Base-by-base conservation (phyloP, 495 filamentous ascomycete genomes). In the Terfezia boudieri region DNA sequence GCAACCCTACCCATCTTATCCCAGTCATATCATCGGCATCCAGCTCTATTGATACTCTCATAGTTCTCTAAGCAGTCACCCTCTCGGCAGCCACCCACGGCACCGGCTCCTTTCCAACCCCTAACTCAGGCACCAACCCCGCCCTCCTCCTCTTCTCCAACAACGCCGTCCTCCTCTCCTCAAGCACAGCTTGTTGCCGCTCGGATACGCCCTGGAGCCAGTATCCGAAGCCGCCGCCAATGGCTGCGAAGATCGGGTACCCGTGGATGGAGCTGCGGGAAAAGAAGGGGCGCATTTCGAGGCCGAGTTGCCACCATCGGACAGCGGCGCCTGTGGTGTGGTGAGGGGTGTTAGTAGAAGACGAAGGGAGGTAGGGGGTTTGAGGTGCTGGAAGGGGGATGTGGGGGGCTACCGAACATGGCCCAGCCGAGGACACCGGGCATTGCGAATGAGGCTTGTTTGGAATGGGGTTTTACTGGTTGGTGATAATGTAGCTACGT, bases 231-330 rank as follows among this genome's bases (percentile, higher is more conserved):
- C 80, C 83, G 51, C 80, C 89, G 58, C 88, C 87, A 54, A 84
- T 75, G 56, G 73, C 76, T 26, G 76, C 86, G 67, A 87, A 98
- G 64, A 94, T 67, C 52, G 92, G 88, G 70, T 92, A 98, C n/a
- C 76, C 86, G 82, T 81, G 89, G 57, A 90, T 74, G 43, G 81
- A 78, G 64, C 78, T 72, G 55, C 71, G 74, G 67, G 76, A 77
- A 73, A 94, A 82, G 67, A 93, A 78, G 17, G 90, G 90, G 55
- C 90, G 88, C 89, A 94, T 92, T 71, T 98, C 89, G 64, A 98
- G 86, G 60, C 87, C 92, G 67, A 96, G 81, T 70, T 94, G 89
- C 86, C 85, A 94, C 68, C 86, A 71, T 59, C 89, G 86, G 66
- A 88, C 82, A 64, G 79, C 85, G 65, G 93, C 66, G 73, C 90